Evolutionary conservation across 2,329 filamentous ascomycete genomes (phyloP), one percentile per base, ranked within the genome.

Genomic region (Aspergillus sp.): DNA sequence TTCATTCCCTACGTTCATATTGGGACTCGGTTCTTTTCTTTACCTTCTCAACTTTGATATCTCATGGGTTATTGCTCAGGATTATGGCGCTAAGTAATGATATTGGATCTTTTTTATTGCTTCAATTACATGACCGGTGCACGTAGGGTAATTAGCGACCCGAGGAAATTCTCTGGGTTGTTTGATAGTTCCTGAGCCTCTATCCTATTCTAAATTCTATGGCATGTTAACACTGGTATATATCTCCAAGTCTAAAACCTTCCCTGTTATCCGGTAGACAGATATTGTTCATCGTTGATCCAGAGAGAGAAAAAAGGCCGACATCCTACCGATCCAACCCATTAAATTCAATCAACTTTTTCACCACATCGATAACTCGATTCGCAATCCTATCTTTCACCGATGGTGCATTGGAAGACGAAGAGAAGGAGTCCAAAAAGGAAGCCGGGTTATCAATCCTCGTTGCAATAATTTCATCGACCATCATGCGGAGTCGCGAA

Each of bases 321-420:
- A 40, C 15, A 33, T 2, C 17, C 66, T 59, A 78, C 58, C 75
- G 74, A 80, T 96, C 91, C 76, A 96, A 75, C 1, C 95, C 95
- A 78, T 98, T 92, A 67, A 96, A 82, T 75, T 96, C 91, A 66
- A 98, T 89, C 75, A 98, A 80, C 75, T 85, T 87, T 64, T 86
- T 85, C 54, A 96, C 93, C 61, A 90, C 77, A 68, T 82, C 84
- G 58, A 98, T 89, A 24, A 97, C 86, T 66, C 56, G 77, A 41
- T 70, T 65, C 0, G 66, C 66, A 20, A 67, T 65, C 15, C 64
- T 62, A 70, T 48, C 40, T 33, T 37, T 51, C 22, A 12, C 20
- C 46, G 8, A 13, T 22, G 30, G 2, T 40, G 46, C n/a, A 13
- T 45, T 41, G 17, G 17, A 22, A 19, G 33, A 41, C 8, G 54